Conservation (phyloP, 2,329 filamentous ascomycete species). For the Orbilia blumenaviensis region DNA sequence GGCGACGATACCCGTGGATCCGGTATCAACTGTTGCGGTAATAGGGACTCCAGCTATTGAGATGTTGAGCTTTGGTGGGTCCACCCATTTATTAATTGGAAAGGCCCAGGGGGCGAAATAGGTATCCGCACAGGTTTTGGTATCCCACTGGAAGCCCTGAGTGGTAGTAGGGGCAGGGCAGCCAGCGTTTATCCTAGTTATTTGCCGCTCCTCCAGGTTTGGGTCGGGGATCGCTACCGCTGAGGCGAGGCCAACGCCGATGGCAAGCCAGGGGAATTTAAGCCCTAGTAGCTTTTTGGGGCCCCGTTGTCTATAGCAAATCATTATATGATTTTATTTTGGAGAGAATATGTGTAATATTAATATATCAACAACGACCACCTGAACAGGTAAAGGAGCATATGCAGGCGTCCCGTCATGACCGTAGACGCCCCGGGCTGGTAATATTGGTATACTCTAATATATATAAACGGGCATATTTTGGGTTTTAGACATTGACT, state of each 20-base stretch:
- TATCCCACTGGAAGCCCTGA: conserved; percentile 30
- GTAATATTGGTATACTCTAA: too few relatives aligned
- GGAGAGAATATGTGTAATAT: not conserved
- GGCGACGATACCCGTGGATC: conserved; percentile 33
- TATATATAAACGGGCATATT: conserved; percentile 23
- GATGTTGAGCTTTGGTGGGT: conserved; percentile 37
- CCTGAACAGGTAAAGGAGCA: too few relatives aligned
- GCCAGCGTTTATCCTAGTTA: not conserved
- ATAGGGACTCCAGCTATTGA: conserved; percentile 28
- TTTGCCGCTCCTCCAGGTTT: not conserved
- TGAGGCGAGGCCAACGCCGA: not conserved
- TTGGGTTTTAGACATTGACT: conserved; percentile 18
- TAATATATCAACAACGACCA: too few relatives aligned
- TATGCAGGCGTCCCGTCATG: too few relatives aligned
- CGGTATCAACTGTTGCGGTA: conserved; percentile 32
- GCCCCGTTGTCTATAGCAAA: not conserved
- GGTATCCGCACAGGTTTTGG: conserved; percentile 8
- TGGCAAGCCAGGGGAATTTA: not conserved
- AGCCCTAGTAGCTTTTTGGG: not conserved
- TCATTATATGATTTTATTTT: not conserved
- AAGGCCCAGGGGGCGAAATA: conserved; percentile 30
- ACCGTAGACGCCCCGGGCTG: too few relatives aligned
- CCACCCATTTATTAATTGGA: conserved; percentile 24
- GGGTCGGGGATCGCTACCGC: not conserved
- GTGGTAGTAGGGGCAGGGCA: conserved; percentile 6